Conservation (phyloP, 352 stramenopile species). For the Globisporangium carolinianum region DNA sequence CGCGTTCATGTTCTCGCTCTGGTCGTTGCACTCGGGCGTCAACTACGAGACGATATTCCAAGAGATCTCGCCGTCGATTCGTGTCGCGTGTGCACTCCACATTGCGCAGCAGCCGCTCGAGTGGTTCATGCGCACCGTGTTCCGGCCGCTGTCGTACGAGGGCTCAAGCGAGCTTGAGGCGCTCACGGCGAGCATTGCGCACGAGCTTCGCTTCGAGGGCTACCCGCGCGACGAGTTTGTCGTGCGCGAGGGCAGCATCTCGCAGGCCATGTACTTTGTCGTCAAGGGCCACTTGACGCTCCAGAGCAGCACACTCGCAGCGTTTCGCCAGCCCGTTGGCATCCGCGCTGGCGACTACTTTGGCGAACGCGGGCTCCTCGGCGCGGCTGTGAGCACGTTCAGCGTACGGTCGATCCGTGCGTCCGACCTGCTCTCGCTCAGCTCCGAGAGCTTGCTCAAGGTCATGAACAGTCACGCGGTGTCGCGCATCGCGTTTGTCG, state of each 20-base stretch:
- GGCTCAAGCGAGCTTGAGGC: constrained; percentile 17
- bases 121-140: constrained; percentile 25
- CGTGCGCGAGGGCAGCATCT: constrained; percentile 50
- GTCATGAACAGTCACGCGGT: constrained; percentile 4
- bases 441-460: constrained; percentile 7
- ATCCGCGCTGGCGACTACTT: constrained; percentile 38
- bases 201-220: constrained; percentile 46
- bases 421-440: constrained; percentile 14
- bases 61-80: constrained; percentile 33
- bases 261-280: constrained; percentile 71
- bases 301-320: constrained; percentile 7
- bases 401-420: constrained; percentile 12
- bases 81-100: constrained; percentile 20
- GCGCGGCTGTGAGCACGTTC: constrained; percentile 28
- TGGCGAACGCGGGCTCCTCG: constrained; percentile 46
- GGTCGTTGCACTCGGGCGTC: constrained; percentile 42
- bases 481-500: background rate
- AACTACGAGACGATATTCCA: constrained; percentile 44
- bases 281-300: constrained; percentile 33
- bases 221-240: constrained; percentile 60
- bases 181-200: constrained; percentile 26
- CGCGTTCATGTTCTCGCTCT: constrained; percentile 40
- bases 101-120: constrained; percentile 32
- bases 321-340: constrained; percentile 1
- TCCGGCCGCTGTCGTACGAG: constrained; percentile 14